Evolutionary conservation across 2,329 filamentous ascomycete species (phyloP), one percentile per base, ranked within the genome.

Genomic region (Alternaria brassicicola): DNA sequence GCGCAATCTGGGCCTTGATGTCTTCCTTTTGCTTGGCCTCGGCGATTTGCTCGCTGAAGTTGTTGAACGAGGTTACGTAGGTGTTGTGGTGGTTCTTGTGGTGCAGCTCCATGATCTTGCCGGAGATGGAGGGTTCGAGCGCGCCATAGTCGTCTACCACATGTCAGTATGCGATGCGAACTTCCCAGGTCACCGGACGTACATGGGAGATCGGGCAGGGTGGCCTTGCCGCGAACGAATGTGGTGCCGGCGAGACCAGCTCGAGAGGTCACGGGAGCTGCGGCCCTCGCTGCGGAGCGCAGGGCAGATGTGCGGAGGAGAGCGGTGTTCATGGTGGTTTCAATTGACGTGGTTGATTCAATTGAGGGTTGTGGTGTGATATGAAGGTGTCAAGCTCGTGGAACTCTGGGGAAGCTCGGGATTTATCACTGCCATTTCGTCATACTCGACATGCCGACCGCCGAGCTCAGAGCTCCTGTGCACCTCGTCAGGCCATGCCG

Each of bases 71-170:
- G 79, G 88, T 95, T 70, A 97, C 92, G 78, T 97, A 97, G 73
- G 93, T 93, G 80, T 94, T 88, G 84, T 97, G 93, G 85, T 97
- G 93, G 81, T 93, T 94, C 82, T 86, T 89, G 86, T 97, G 91
- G 85, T 97, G 93, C 43, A 96, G 87, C 83, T 96, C 91, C 93
- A 97, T 97, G 83, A 97, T 97, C 81, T 95, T 88, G 78, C 90
- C 90, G 47, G 90, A 93, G 82, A 97, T 85, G 76, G 85, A 79
- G 67, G 86, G 87, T 83, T 99, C 95, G 72, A 99, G 92, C 51
- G 93, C 95, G 76, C 90, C 92, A 80, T 97, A 99, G 85, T 97
- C 95, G 78, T 98, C 94, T 97, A 67, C 0, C 2, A 2, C 1
- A 0, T 8, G 52, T 70, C 49, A 66, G 63, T 28, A 31, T 1